phyloP scores from a whole-genome alignment of 1,139 yeast genomes.

The Suhomyces panamericanus region DNA sequence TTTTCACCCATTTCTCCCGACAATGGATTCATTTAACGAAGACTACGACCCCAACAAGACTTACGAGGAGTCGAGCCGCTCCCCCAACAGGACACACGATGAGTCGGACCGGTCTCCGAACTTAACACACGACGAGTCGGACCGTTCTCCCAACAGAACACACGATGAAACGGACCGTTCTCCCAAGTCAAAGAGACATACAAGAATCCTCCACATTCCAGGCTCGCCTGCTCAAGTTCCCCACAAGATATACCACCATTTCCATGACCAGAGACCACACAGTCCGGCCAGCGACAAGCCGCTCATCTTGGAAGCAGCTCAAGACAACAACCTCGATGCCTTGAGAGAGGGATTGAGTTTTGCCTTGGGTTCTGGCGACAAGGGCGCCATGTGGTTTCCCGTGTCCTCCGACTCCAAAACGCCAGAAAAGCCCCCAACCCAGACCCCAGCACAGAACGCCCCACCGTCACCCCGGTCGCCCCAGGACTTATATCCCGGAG shows the following conservation, averaged over 20 bases:
- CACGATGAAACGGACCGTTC: background rate
- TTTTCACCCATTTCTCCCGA: background rate
- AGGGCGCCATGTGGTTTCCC: constrained; percentile 37
- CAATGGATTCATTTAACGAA: constrained; percentile 7
- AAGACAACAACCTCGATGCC: constrained; percentile 34
- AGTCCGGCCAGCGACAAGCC: constrained; percentile 12
- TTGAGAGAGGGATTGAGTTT: constrained; percentile 38
- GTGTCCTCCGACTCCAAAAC: constrained; percentile 10
- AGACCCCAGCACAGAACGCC: background rate
- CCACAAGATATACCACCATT: constrained; percentile 1
- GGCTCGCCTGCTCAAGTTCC: background rate
- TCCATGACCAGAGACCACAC: background rate
- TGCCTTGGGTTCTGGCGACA: constrained; percentile 37
- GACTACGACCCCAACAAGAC: constrained; percentile 13
- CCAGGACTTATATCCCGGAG: constrained; percentile 1
- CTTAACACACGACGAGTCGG: constrained; percentile 5
- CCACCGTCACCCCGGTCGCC: background rate
- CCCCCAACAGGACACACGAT: constrained; percentile 10
- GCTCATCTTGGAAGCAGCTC: constrained; percentile 28
- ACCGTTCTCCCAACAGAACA: too few species aligned
- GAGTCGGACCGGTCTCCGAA: constrained; percentile 3
- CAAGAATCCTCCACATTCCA: background rate
- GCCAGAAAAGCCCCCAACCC: background rate
- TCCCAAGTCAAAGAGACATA: background rate
- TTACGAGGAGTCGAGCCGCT: constrained; percentile 3